Evolutionary conservation across 192 early-diverging fungal species (phyloP), one percentile per base, ranked within the genome.

Genomic region (Funneliformis geosporum): DNA sequence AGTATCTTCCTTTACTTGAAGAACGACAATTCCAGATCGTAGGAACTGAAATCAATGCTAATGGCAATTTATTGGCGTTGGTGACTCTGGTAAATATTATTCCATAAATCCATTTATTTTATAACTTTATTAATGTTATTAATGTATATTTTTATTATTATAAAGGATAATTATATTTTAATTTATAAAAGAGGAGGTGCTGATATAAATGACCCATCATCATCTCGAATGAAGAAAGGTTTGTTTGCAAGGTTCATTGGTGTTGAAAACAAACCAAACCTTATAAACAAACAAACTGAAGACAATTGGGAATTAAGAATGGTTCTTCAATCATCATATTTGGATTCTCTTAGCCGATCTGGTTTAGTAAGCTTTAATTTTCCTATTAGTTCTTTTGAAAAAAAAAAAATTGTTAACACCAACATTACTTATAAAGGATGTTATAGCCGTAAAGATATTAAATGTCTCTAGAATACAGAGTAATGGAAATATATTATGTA

Each of bases 361-460:
- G 73, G 39, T 39, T 16, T 47, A 11, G 73, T 74, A 74, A 60
- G 73, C 1, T 73, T 55, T 25, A 55, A 59, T 47, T 18, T 21
- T 73, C n/a, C n/a, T n/a, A n/a, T n/a, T n/a, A n/a, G n/a, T 55
- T 33, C 14, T 50, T 8, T 21, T 55, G 7, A 39, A 21, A 16
- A 42, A 38, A 39, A 40, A 69, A 38, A 40, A 40, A 42, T 69
- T 8, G 23, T 14, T 10, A n/a, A n/a, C 16, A 43, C n/a, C 39
- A 21, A 8, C 16, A 38, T 69, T 9, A 8, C 44, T 55, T 74
- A 33, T 60, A 18, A 27, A 74, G 73, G 73, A 50, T 28, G 73
- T 74, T 39, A 59, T 74, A 23, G 73, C 73, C 14, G 73, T 74
- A n/a, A 74, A 59, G 59, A 38, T 42, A 74, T 59, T 74, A 23